Evolutionary conservation across 2,329 filamentous ascomycete species (phyloP), one percentile per base, ranked within the genome.

Genomic region (Myotisia sp.): DNA sequence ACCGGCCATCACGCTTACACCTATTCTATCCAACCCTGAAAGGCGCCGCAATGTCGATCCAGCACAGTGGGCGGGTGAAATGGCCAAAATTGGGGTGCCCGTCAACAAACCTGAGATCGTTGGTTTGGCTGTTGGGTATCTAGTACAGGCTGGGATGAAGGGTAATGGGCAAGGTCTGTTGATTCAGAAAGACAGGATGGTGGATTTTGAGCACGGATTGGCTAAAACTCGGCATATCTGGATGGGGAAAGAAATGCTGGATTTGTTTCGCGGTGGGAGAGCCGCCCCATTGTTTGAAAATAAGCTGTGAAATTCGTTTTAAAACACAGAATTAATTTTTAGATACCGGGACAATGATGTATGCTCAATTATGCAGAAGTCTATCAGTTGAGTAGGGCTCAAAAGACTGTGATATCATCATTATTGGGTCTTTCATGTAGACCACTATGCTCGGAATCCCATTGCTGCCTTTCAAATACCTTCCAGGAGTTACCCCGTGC

Each of bases 191-290:
- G 59, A 60, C 24, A 49, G 45, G 36, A 54, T 58, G 38, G 48
- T 49, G 29, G 64, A 68, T 48, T 36, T 67, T 14, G 64, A 68
- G 41, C 47, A 50, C 14, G 63, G 63, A 0, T 47, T 67, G 33
- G 64, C 63, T 17, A 64, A 54, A 47, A 52, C 49, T 13, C 55
- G 64, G 38, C 54, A 54, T 39, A 43, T 45, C 29, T 68, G 64
- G 64, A 65, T 67, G 63, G 55, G 62, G 0, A 60, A 56, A 41
- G 64, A 68, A 45, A 66, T 66, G 63, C 46, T 68, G 49, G 55
- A 58, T 7, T 42, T 65, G 44, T 67, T 67, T 37, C 46, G 62
- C 24, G 59, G 62, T 14, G 64, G 64, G 2, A 51, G 64, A 30
- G 40, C 42, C 14, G 47, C 44, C 8, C 46, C 45, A 10, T 29